Evolutionary conservation across 2,329 filamentous ascomycete genomes (phyloP).

Genomic region (Lecanoromycetidae sp.): DNA sequence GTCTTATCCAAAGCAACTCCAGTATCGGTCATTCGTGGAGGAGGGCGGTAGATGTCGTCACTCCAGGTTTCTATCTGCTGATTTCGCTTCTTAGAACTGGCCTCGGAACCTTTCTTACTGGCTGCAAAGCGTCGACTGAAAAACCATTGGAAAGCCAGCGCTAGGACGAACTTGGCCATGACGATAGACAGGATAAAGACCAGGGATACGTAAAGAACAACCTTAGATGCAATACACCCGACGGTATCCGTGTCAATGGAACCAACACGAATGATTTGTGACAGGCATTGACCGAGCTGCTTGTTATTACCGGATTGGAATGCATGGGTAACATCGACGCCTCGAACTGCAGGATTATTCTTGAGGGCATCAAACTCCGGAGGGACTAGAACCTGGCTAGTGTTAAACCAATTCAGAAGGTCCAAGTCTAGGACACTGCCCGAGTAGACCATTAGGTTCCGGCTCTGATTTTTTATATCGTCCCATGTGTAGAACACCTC

Average conservation of each 20-base stretch:
- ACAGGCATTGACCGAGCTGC: slow-evolving; percentile 70
- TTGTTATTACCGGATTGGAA: slow-evolving; percentile 73
- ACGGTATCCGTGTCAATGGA: slow-evolving; percentile 92
- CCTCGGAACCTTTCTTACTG: slow-evolving; percentile 68
- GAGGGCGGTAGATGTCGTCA: slow-evolving; percentile 91
- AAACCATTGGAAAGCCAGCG: slow-evolving; percentile 93
- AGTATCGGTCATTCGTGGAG: slow-evolving; percentile 66
- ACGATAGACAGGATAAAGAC: slow-evolving; percentile 89
- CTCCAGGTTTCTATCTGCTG: slow-evolving; percentile 96
- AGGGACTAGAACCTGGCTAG: slow-evolving; percentile 62
- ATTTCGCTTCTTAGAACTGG: slow-evolving; percentile 70
- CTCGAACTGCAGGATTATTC: slow-evolving; percentile 57
- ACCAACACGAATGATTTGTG: slow-evolving; percentile 90
- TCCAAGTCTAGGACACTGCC: slow-evolving; percentile 86
- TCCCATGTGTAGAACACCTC: slow-evolving; percentile 97
- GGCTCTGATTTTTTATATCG: slow-evolving; percentile 74
- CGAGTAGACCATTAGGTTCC: slow-evolving; percentile 89
- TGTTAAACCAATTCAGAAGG: slow-evolving; percentile 82
- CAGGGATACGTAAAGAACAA: slow-evolving; percentile 88
- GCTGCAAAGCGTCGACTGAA: slow-evolving; percentile 76
- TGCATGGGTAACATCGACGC: slow-evolving; percentile 77
- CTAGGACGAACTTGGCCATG: slow-evolving; percentile 71
- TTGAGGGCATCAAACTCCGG: slow-evolving; percentile 67
- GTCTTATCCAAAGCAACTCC: slow-evolving; percentile 57
- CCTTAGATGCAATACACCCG: slow-evolving; percentile 92